Conservation (phyloP, 352 stramenopile genomes). For the Phytophthora lateralis region DNA sequence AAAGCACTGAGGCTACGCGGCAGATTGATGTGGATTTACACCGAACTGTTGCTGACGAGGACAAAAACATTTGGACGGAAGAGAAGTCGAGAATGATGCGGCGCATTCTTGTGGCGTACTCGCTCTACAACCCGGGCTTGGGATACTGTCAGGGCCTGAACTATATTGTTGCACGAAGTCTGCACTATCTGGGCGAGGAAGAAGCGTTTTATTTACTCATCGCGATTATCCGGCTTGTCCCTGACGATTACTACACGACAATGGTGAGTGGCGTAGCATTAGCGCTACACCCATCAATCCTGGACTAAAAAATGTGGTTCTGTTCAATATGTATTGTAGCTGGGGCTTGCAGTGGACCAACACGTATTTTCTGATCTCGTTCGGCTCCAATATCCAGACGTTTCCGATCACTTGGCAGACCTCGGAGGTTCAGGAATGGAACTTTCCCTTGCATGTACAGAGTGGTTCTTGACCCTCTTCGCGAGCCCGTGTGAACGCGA, state of each 20-base stretch:
- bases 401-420: conserved; percentile 63
- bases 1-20: conserved; percentile 71
- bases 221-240: conserved; percentile 77
- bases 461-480: conserved; percentile 91
- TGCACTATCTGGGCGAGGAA: conserved; percentile 76
- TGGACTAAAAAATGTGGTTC: conserved; percentile 3
- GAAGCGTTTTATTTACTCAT: conserved; percentile 85
- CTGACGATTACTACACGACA: conserved; percentile 89
- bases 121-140: conserved; percentile 77
- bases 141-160: conserved; percentile 91
- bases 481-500: conserved; percentile 75
- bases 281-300: background rate
- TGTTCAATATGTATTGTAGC: conserved; percentile 35
- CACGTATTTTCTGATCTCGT: conserved; percentile 89
- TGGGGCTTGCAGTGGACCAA: conserved; percentile 87
- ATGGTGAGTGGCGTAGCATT: conserved; percentile 57
- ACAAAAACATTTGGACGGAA: conserved; percentile 70
- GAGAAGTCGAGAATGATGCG: conserved; percentile 78
- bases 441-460: conserved; percentile 84
- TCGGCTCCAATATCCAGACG: conserved; percentile 69
- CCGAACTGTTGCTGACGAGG: conserved; percentile 66
- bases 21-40: conserved; percentile 89
- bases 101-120: conserved; percentile 85
- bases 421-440: conserved; percentile 87
- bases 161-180: conserved; percentile 80